Evolutionary conservation across 306 rosid genomes (phyloP), one percentile per base, ranked within the genome.

Genomic region (Arachis stenosperma): DNA sequence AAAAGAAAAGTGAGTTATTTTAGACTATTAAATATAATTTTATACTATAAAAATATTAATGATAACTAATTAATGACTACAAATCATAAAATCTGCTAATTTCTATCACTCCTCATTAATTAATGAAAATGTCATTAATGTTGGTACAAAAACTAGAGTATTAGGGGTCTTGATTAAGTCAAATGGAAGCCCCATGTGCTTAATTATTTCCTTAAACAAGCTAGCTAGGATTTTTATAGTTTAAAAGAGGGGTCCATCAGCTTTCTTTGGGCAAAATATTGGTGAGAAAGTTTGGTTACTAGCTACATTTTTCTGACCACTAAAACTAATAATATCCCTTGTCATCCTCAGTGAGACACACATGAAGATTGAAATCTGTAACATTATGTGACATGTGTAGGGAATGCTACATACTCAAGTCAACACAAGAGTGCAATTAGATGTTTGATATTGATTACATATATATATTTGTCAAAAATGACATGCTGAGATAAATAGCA

Each of bases 281-380:
- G 92, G 91, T 88, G 93, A 87, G 79, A 86, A 88, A 88, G 92
- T 90, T 92, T 88, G 96, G 96, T 86, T 82, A 88, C 92, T 90
- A 74, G 90, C 94, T 85, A 90, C 96, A 61, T 89, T 85, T 87
- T 78, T 71, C 84, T 80, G 85, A 87, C 96, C 90, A 82, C 86
- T 88, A 51, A 75, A 70, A 76, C 15, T 6, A 22, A 7, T 33
- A 1, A 33, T 33, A 33, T 33, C 27, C 27, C 27, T 78, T 76
- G 70, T 73, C 71, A 61, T 46, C 61, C 69, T 40, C 9, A 50
- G 44, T 10, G 62, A 53, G 64, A 44, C 61, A 66, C 22, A 41
- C 9, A 59, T 33, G 37, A 75, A 67, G 17, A 47, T 70, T 54
- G 84, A 66, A 59, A 58, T 12, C 3, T 61, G 42, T 58, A 51